Conservation (phyloP, 2,329 filamentous ascomycete genomes). For the Rhexocercosporidium sp. region DNA sequence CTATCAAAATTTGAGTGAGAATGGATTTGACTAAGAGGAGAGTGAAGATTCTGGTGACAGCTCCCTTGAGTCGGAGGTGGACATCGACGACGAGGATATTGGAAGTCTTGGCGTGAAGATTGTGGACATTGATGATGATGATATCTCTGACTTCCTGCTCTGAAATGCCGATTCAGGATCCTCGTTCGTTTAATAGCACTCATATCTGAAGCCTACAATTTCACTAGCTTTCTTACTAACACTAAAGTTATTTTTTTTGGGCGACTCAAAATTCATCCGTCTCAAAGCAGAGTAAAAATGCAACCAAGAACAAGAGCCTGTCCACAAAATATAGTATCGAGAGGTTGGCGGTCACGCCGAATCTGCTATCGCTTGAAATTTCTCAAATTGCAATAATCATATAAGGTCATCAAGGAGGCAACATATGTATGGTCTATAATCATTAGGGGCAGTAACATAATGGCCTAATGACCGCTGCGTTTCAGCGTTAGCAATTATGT, state of each 20-base stretch:
- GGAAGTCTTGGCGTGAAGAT: neutral
- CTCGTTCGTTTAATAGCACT: conserved; percentile 1
- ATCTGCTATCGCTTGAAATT: neutral
- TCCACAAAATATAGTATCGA: neutral
- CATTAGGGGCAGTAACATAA: neutral
- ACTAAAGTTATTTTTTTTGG: neutral
- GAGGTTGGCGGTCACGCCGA: neutral
- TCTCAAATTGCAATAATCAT: neutral
- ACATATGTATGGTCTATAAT: conserved; percentile 3
- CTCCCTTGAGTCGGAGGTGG: neutral
- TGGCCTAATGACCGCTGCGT: neutral
- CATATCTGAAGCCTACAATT: conserved; percentile 4
- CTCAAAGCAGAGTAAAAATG: neutral
- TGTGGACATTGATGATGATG: neutral
- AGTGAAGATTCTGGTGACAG: neutral
- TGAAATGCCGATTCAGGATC: conserved; percentile 1
- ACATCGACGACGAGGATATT: neutral
- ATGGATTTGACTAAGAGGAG: neutral
- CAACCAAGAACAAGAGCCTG: neutral
- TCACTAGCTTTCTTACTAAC: neutral
- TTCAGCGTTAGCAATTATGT: conserved; percentile 2
- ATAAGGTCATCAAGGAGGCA: neutral
- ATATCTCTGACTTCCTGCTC: conserved; percentile 8
- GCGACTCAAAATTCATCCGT: neutral
- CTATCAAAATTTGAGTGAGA: neutral